Evolutionary conservation across 768 basidiomycete genomes (phyloP), one percentile per base, ranked within the genome.

Genomic region (Tricholoma flavovirens): DNA sequence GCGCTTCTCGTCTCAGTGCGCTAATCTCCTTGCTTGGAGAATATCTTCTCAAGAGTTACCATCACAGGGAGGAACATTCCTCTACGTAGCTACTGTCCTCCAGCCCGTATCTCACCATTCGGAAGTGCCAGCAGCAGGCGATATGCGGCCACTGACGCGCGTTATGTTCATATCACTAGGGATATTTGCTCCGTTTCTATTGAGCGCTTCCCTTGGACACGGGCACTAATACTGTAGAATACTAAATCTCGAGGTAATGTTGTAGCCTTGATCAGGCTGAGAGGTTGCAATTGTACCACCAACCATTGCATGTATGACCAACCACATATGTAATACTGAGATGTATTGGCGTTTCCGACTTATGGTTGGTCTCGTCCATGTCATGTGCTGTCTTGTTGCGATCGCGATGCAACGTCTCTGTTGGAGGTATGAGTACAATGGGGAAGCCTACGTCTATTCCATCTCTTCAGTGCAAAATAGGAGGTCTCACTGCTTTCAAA

Each of bases 71-170:
- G 94, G 94, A 8, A 93, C 92, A 3, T 97, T 97, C 72, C 76
- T 98, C 36, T 97, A 96, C 66, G 95, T 98, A 8, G 93, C 94
- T 1, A 93, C 93, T 1, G 87, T 92, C 38, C 75, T 93, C n/a
- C 90, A 92, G 64, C 83, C 88, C 2, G 79, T 87, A 30, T 84
- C 87, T 30, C 75, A 79, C 15, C 76, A 77, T 52, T 66, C 69
- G 24, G 60, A 56, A 9, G 56, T 68, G 53, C 26, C 70, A 65
- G 36, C 72, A 60, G 59, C 74, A 8, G 73, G 74, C 21, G 80
- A 78, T 42, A 69, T 85, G 42, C 69, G 73, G 11, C 76, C 78
- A 49, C 65, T 65, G 32, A 58, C 69, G 24, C 78, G 88, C 30
- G 74, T 84, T 11, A 59, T 71, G 17, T 68, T 90, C 45, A 77